These are phyloP conservation scores for Leccinum arenicola DNA, from an alignment of 768 basidiomycete genomes.

Conservation along the genomic window DNA sequence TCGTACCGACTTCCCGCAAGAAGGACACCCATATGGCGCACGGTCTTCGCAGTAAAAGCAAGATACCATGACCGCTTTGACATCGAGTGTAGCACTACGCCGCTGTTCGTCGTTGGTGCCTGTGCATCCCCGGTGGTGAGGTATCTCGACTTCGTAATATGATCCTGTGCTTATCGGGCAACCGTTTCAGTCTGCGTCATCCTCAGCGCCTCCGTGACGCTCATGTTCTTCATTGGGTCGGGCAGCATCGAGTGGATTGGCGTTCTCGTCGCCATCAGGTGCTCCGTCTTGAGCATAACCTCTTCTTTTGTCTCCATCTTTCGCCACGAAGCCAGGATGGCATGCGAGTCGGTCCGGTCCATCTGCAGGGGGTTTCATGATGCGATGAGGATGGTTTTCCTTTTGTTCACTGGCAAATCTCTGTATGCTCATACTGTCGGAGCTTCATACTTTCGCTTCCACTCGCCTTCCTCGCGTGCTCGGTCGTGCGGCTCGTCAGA, in stretches of 20 bases:
- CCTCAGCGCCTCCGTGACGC: constrained; percentile 76
- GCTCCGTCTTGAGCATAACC: constrained; percentile 59
- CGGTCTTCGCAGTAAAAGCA: constrained; percentile 10
- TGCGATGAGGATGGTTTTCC: constrained; percentile 37
- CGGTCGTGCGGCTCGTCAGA: constrained; percentile 36
- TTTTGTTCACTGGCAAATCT: neutral
- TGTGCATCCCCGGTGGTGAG: constrained; percentile 64
- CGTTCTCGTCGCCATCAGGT: constrained; percentile 56
- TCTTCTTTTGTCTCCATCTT: constrained; percentile 69
- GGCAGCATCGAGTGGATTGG: constrained; percentile 60
- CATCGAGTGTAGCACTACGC: constrained; percentile 54
- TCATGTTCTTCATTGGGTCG: constrained; percentile 66
- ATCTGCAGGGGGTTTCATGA: constrained; percentile 50
- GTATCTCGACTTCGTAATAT: constrained; percentile 7
- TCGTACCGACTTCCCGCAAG: too few relatives aligned
- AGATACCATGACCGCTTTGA: constrained; percentile 48
- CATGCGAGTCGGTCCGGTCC: constrained; percentile 41
- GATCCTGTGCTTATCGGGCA: constrained; percentile 2
- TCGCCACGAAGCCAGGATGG: constrained; percentile 63
- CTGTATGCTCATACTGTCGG: constrained; percentile 32
- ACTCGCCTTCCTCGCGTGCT: constrained; percentile 68
- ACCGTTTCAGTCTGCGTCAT: constrained; percentile 69
- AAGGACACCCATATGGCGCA: too few relatives aligned
- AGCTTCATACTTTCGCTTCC: constrained; percentile 69
- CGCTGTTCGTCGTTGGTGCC: constrained; percentile 62